phyloP scores from a whole-genome alignment of 179 eudicot species.

The Beta corolliflora region DNA sequence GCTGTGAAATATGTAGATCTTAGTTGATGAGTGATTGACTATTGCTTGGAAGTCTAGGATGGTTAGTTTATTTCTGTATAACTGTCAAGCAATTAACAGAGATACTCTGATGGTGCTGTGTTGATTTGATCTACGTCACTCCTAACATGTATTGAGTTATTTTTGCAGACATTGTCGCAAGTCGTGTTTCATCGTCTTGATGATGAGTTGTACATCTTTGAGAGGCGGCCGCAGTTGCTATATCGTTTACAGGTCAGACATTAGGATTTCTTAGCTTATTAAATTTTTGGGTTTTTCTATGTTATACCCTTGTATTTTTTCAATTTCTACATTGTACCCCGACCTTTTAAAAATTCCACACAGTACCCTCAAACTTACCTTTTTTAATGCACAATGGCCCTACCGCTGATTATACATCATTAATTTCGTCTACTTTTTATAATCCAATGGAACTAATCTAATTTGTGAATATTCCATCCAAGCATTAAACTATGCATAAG shows the following conservation, averaged over 20 bases:
- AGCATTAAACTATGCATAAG: too few relatives aligned
- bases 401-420: too few relatives aligned
- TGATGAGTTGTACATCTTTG: constrained; percentile 78
- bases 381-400: too few relatives aligned
- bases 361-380: too few relatives aligned
- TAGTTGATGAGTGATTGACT: not conserved
- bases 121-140: not conserved
- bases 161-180: constrained; percentile 80
- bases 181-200: constrained; percentile 80
- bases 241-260: constrained; percentile 89
- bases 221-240: constrained; percentile 80
- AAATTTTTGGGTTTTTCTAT: too few relatives aligned
- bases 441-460: too few relatives aligned
- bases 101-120: not conserved
- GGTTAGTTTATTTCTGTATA: not conserved
- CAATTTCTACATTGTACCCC: too few relatives aligned
- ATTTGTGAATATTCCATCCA: too few relatives aligned
- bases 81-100: not conserved
- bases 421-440: too few relatives aligned
- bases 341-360: too few relatives aligned
- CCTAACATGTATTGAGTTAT: constrained; percentile 11
- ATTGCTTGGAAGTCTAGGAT: not conserved
- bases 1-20: not conserved
- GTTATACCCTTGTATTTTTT: too few relatives aligned
- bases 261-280: not conserved